phyloP scores from a whole-genome alignment of 2,329 filamentous ascomycete species.

The Grosmannia serpens region DNA sequence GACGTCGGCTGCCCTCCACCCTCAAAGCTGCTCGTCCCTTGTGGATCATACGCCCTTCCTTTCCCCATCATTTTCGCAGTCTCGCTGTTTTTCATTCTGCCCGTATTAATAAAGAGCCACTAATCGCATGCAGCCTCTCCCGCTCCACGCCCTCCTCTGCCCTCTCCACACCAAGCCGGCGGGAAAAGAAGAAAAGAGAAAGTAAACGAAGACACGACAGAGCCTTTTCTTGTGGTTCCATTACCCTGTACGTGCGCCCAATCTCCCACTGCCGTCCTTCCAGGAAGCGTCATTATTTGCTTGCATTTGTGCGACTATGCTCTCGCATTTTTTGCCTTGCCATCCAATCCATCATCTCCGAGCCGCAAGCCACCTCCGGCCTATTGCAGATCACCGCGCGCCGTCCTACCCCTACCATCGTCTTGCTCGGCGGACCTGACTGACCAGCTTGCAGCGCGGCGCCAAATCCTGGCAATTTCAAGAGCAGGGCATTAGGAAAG shows the following conservation, averaged over 20 bases:
- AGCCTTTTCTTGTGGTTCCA: background rate
- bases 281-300: background rate
- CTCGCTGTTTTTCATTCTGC: background rate
- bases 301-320: background rate
- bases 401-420: background rate
- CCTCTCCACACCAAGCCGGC: background rate
- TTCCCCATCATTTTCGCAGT: background rate
- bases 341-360: conserved; percentile 3
- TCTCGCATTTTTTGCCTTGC: background rate
- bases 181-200: background rate
- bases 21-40: background rate
- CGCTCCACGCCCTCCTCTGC: background rate
- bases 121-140: background rate
- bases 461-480: background rate
- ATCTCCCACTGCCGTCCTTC: background rate
- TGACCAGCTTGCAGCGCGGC: background rate
- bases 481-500: background rate
- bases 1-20: background rate
- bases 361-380: background rate
- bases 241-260: background rate
- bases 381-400: background rate
- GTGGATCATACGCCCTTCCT: background rate
- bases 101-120: background rate
- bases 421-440: no score
- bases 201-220: background rate